Evolutionary conservation across 2,329 filamentous ascomycete species (phyloP), one percentile per base, ranked within the genome.

Genomic region (Trichoderma sp.): DNA sequence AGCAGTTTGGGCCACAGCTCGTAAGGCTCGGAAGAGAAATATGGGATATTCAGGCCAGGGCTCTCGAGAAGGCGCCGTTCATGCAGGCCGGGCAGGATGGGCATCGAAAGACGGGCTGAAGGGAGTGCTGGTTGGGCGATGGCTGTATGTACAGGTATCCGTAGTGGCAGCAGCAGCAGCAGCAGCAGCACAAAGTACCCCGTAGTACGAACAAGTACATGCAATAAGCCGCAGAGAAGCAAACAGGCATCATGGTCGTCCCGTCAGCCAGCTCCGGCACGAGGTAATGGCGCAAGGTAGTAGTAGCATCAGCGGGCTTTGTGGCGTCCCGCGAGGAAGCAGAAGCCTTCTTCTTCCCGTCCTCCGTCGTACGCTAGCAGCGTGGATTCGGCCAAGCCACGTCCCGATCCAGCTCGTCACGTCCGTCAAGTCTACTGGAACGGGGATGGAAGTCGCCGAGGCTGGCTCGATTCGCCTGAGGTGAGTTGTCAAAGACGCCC

Each of bases 31-130:
- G 73, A 1, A 71, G 58, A 44, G 34, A 55, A 4, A 67, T 79
- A 7, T 82, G 78, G 78, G 67, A 69, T 14, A 71, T 71, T 3
- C 78, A 79, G 68, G 74, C 72, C 4, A 61, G 74, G 9, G 75
- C 74, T 14, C 67, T 78, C 2, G 69, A 64, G 15, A 68, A 66
- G 7, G 71, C 74, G 19, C 63, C 72, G 3, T 78, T 74, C 44
- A 72, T 73, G 55, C 66, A 63, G 17, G 51, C 61, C 52, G 41
- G 61, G 15, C 30, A 55, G 61, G 24, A 63, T 43, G 52, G 43
- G 51, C 17, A 21, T 52, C 30, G n/a, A 57, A 57, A 50, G 51
- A 48, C 51, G 19, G 44, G 61, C 51, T 56, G 61, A 48, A 43
- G 21, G 51, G 47, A 24, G 19, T 21, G 5, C 30, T 34, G 9